Evolutionary conservation across 768 basidiomycete species (phyloP), one percentile per base, ranked within the genome.

Genomic region (Pleurotus eryngii): DNA sequence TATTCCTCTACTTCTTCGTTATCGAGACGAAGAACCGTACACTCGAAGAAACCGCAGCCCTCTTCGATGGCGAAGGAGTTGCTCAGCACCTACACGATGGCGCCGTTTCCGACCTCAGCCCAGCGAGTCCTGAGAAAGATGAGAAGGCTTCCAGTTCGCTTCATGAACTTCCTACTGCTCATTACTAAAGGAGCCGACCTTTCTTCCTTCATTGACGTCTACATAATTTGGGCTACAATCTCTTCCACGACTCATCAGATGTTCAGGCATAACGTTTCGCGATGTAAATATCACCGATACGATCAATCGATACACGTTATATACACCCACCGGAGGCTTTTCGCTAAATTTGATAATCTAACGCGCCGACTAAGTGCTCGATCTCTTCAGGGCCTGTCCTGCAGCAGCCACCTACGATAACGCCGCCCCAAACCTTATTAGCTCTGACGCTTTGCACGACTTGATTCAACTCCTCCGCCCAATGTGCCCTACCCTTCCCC

Each of bases 41-140:
- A 3, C 70, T 84, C 58, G 82, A 84, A 63, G 82, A 84, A 71
- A 83, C 81, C 11, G 77, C 81, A 12, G 79, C 71, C 37, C 64
- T 84, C 45, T 84, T 84, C 70, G 82, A 84, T 62, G 81, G 80
- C 35, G 73, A 78, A 18, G 76, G 77, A 7, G 72, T 69, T n/a
- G 47, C 73, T 40, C 55, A 67, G 24, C n/a, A 70, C 42, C 70
- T 45, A n/a, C 42, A 45, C 4, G 18, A 3, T 11, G n/a, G 20
- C 9, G 42, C 20, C 20, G n/a, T n/a, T 22, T 6, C n/a, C 20
- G 42, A 45, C 42, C 66, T 20, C 56, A 67, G 66, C 14, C 69
- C 65, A 22, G n/a, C n/a, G n/a, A 64, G 65, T 49, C 64, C 68
- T n/a, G 42, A 45, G 14, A 45, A 45, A n/a, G 42, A 45, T 3